Evolutionary conservation across 1,139 yeast genomes (phyloP).

Genomic region (Pichia sp.): DNA sequence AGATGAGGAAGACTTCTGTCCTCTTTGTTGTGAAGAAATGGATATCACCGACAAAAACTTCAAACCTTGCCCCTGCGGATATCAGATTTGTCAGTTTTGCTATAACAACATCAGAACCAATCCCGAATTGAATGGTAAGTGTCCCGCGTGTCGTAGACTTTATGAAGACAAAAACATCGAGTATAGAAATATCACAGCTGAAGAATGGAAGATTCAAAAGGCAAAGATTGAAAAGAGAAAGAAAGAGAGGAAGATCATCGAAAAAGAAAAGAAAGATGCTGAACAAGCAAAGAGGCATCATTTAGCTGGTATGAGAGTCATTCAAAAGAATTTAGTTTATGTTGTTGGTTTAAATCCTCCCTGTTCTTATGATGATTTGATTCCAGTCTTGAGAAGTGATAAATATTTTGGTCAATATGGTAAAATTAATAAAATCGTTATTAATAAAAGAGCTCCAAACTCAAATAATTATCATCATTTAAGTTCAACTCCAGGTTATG

Average conservation of each 20-base stretch:
- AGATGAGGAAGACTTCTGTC: conserved; percentile 80
- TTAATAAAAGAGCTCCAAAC: conserved; percentile 67
- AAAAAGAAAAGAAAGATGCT: conserved; percentile 86
- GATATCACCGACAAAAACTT: conserved; percentile 93
- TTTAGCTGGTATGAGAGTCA: conserved; percentile 93
- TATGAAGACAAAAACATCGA: conserved; percentile 93
- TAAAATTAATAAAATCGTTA: conserved; percentile 86
- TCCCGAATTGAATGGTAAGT: conserved; percentile 89
- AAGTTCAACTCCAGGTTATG: conserved; percentile 60
- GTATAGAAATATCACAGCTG: conserved; percentile 74
- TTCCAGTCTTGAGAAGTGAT: conserved; percentile 76
- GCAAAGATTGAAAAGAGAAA: conserved; percentile 75
- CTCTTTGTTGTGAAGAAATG: conserved; percentile 95
- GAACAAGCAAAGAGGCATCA: conserved; percentile 88
- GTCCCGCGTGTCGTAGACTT: conserved; percentile 95
- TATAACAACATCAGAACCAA: conserved; percentile 93
- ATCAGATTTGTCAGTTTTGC: conserved; percentile 96
- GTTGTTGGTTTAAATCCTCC: conserved; percentile 95
- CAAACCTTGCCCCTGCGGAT: conserved; percentile 99
- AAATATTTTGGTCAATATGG: conserved; percentile 98
- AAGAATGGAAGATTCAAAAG: conserved; percentile 76
- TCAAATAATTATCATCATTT: conserved; percentile 32
- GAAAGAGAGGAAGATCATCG: conserved; percentile 79
- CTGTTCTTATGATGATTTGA: conserved; percentile 83
- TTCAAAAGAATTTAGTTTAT: conserved; percentile 93